Evolutionary conservation across 805 yeast genomes (phyloP), one percentile per base, ranked within the genome.

Genomic region (Metschnikowia similis): DNA sequence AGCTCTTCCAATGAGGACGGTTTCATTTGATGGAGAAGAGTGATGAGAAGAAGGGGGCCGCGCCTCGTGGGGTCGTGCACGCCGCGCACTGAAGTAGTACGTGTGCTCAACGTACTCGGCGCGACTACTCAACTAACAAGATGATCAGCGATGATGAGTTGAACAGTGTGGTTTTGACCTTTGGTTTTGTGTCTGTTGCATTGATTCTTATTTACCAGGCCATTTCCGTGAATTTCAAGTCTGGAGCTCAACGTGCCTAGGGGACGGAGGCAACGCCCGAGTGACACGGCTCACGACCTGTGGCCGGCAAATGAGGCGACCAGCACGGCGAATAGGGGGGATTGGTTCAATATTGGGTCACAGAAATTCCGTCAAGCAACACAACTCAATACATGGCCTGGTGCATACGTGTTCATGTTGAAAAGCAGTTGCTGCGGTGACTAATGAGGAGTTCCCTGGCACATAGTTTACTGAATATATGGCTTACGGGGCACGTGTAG

Each of bases 91-190:
- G 27, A 36, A 38, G 35, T 45, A 29, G 37, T 42, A 41, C 46
- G 46, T 35, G 39, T 35, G 45, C 37, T 47, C 34, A 36, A 26
- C 32, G 32, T 16, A 28, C 8, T n/a, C 46, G 30, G 7, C 9
- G 26, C 16, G 21, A n/a, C n/a, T 39, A 48, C 31, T 29, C 45
- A 36, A 27, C 29, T 21, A 13, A 35, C 38, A 52, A 27, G 43
- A 91, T 91, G 97, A 90, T 91, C 61, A 75, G 88, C 13, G 97
- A 91, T 75, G 74, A 74, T 48, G 94, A 89, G 67, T 78, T 91
- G 65, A 82, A 90, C 66, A 70, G 80, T 44, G 71, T 89, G 41
- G 95, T 88, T 45, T 76, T 88, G 41, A 67, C 81, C 10, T 84
- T 87, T 57, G 97, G 97, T 5, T 66, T 89, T 48, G 63, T 81